These are phyloP conservation scores for Penicillium coprophilum DNA, from an alignment of 495 filamentous ascomycete genomes.

Conservation along the genomic window DNA sequence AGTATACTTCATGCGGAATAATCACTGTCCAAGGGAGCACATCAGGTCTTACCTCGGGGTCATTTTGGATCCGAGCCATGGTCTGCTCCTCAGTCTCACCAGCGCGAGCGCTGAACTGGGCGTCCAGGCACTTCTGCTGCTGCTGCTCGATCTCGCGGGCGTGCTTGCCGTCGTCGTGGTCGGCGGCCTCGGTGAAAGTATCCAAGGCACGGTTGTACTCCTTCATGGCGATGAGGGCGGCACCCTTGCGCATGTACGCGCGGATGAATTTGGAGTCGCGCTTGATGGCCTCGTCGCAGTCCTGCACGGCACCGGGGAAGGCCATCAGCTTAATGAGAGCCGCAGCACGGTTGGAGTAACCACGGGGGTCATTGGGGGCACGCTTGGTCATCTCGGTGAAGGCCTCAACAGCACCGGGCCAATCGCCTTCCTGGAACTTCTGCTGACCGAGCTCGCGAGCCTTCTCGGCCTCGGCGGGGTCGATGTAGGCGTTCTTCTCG, in stretches of 20 bases:
- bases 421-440: constrained; percentile 96
- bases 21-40: not conserved
- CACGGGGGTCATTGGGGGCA: constrained; percentile 85
- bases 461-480: constrained; percentile 89
- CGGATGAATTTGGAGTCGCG: constrained; percentile 91
- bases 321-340: constrained; percentile 95
- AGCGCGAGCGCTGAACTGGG: constrained; percentile 83
- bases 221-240: constrained; percentile 92
- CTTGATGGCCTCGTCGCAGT: constrained; percentile 89
- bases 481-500: constrained; percentile 80
- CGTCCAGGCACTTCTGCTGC: constrained; percentile 88
- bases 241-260: constrained; percentile 91
- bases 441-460: constrained; percentile 91
- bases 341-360: constrained; percentile 95
- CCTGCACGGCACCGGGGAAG: constrained; percentile 88
- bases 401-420: constrained; percentile 91
- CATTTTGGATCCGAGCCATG: constrained; percentile 82
- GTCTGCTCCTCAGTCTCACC: constrained; percentile 98
- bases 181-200: constrained; percentile 75
- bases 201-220: constrained; percentile 95
- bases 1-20: constrained; percentile 22
- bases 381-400: constrained; percentile 98
- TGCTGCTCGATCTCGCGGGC: constrained; percentile 88
- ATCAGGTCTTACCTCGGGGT: constrained; percentile 74
- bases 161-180: constrained; percentile 78